Evolutionary conservation across 352 stramenopile genomes (phyloP).

Genomic region (Pythium biforme): DNA sequence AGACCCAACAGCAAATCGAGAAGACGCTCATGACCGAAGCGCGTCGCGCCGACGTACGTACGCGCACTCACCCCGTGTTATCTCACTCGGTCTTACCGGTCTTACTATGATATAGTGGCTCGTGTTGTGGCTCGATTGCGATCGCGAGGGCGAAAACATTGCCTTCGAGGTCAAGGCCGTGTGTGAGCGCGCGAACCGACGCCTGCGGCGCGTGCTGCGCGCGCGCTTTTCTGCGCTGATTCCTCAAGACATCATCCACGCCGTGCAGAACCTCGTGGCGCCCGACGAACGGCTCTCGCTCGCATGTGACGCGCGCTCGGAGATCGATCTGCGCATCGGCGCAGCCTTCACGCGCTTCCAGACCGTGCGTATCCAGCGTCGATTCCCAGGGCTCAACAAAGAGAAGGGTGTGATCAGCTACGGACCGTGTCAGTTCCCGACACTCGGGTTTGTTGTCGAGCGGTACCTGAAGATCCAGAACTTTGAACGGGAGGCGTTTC

Average conservation of each 20-base stretch:
- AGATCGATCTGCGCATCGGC: constrained; percentile 95
- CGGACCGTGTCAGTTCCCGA: constrained; percentile 99
- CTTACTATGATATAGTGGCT: constrained; percentile 61
- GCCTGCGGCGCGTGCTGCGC: constrained; percentile 76
- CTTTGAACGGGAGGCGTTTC: constrained; percentile 97
- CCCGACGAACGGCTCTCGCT: constrained; percentile 84
- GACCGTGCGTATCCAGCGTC: constrained; percentile 90
- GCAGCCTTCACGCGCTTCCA: constrained; percentile 95
- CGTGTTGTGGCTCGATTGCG: constrained; percentile 99
- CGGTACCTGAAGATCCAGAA: constrained; percentile 93
- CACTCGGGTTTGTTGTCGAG: constrained; percentile 96
- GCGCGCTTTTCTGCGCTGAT: constrained; percentile 95
- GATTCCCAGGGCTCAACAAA: constrained; percentile 69
- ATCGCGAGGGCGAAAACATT: constrained; percentile 99
- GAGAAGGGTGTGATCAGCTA: constrained; percentile 95
- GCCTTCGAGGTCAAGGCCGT: constrained; percentile 94
- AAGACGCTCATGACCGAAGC: constrained; percentile 90
- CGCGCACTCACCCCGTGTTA: too few relatives aligned
- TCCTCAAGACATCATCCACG: constrained; percentile 86
- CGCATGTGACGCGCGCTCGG: constrained; percentile 89
- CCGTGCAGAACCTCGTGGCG: constrained; percentile 74
- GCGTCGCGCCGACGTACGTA: constrained; percentile 59
- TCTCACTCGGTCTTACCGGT: too few relatives aligned
- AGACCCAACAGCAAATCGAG: constrained; percentile 88
- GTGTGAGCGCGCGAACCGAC: constrained; percentile 71